phyloP scores from a whole-genome alignment of 202 grass and related monocot genomes.

The Musa balbisiana region DNA sequence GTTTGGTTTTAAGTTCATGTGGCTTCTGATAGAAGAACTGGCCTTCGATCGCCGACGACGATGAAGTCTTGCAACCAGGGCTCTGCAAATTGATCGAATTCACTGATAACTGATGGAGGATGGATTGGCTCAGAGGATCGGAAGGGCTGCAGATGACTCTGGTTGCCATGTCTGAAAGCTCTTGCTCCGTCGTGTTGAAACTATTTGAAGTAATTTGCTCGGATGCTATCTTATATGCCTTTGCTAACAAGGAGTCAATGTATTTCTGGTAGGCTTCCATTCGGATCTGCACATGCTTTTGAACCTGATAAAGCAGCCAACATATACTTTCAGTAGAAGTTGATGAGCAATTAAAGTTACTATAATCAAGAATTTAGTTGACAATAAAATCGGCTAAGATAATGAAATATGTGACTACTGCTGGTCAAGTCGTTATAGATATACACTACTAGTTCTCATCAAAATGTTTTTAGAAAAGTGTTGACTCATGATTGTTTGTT shows the following conservation, averaged over 20 bases:
- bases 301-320: conserved; percentile 43
- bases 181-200: conserved; percentile 46
- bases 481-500: neutral
- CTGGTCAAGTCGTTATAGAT: neutral
- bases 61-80: conserved; percentile 36
- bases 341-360: neutral
- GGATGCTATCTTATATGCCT: conserved; percentile 81
- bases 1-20: conserved; percentile 63
- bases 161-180: conserved; percentile 37
- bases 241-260: conserved; percentile 73
- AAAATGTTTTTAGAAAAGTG: neutral
- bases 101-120: conserved; percentile 78
- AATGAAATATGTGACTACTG: neutral
- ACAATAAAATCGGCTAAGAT: neutral
- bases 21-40: conserved; percentile 54
- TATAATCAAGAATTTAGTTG: neutral
- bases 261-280: conserved; percentile 91
- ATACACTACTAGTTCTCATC: neutral
- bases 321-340: neutral
- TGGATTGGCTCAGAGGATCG: conserved; percentile 50
- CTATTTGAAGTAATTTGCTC: conserved; percentile 55
- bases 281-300: conserved; percentile 90
- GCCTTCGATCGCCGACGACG: conserved; percentile 39
- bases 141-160: conserved; percentile 38
- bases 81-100: conserved; percentile 57